phyloP scores from a whole-genome alignment of 257 asterid genomes.

The Rhazya stricta region DNA sequence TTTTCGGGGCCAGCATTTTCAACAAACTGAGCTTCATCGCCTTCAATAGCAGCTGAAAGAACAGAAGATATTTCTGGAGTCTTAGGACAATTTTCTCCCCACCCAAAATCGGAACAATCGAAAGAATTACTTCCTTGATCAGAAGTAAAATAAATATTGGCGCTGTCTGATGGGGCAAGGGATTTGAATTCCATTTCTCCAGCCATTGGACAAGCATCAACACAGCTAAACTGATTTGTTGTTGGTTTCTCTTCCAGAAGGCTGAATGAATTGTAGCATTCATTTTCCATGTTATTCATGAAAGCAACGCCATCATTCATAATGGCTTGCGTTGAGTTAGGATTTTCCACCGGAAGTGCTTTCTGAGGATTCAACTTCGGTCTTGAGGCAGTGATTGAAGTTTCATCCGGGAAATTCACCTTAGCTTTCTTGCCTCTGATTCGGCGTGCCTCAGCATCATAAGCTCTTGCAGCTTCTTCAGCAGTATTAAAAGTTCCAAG shows the following conservation, averaged over 20 bases:
- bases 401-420: slow-evolving; percentile 82
- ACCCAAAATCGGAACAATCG: slow-evolving; percentile 71
- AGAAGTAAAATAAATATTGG: slow-evolving; percentile 53
- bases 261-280: slow-evolving; percentile 31
- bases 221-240: slow-evolving; percentile 31
- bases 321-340: slow-evolving; percentile 9
- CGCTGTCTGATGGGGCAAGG: slow-evolving; percentile 33
- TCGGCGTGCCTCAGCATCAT: slow-evolving; percentile 83
- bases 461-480: slow-evolving; percentile 98
- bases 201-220: slow-evolving; percentile 25
- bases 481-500: slow-evolving; percentile 97
- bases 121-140: slow-evolving; percentile 82
- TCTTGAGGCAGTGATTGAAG: slow-evolving; percentile 37
- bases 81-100: slow-evolving; percentile 59
- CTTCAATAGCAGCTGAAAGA: slow-evolving; percentile 51
- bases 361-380: slow-evolving; percentile 33
- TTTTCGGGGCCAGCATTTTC: slow-evolving; percentile 47
- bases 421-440: slow-evolving; percentile 95
- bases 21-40: slow-evolving; percentile 35
- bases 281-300: slow-evolving; percentile 14
- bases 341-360: slow-evolving; percentile 20
- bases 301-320: slow-evolving; percentile 12
- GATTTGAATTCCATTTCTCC: slow-evolving; percentile 44
- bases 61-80: slow-evolving; percentile 78
- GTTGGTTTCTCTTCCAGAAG: slow-evolving; percentile 67